Conservation (phyloP, 345 rosid genomes). For the Dimocarpus longan region DNA sequence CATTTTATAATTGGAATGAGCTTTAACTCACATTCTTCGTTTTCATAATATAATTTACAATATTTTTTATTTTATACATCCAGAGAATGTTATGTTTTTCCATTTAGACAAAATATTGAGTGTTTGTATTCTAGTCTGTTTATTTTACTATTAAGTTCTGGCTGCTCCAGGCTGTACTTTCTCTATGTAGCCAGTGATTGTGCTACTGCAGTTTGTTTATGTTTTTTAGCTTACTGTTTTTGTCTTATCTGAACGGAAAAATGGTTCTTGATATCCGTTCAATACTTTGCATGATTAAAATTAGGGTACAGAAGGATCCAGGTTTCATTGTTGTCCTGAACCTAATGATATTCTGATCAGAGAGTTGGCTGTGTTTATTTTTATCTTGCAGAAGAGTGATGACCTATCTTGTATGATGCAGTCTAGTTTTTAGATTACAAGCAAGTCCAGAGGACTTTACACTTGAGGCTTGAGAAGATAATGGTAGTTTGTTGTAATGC, state of each 20-base stretch:
- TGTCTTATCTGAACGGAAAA: background rate
- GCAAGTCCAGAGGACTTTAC: background rate
- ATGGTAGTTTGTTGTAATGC: background rate
- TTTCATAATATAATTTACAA: background rate
- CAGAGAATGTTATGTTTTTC: background rate
- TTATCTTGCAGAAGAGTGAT: constrained; percentile 6
- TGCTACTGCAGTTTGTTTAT: background rate
- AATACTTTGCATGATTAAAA: background rate
- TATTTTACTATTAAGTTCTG: background rate
- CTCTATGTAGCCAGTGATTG: background rate
- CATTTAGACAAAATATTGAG: background rate
- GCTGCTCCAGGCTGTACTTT: background rate
- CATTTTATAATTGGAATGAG: background rate
- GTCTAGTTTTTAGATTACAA: background rate
- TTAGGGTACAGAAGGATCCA: background rate
- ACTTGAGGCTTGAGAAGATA: background rate
- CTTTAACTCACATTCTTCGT: background rate
- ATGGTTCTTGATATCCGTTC: background rate
- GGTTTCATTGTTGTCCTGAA: background rate
- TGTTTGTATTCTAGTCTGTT: background rate
- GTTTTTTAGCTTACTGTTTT: background rate
- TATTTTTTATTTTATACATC: background rate
- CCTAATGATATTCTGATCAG: background rate
- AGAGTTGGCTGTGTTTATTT: background rate
- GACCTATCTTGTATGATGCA: background rate